Conservation (phyloP, 1,284 basidiomycete species). For the Mycena citricolor region DNA sequence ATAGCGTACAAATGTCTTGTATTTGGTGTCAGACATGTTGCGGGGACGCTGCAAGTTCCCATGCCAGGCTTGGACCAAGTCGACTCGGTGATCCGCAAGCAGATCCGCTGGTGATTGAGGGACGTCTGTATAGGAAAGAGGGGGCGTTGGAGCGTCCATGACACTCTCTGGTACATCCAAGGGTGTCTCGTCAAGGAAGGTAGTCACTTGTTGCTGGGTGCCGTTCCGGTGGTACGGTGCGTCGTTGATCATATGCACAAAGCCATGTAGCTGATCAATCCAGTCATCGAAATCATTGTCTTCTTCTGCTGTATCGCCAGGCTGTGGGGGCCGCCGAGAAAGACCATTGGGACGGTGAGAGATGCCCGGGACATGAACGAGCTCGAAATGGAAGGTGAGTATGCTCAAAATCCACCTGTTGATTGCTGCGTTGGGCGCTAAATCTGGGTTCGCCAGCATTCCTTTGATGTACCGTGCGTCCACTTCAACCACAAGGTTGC, state of each 20-base stretch:
- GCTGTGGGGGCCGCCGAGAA: slow-evolving; percentile 23
- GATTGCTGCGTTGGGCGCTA: slow-evolving; percentile 37
- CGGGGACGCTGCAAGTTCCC: slow-evolving; percentile 5
- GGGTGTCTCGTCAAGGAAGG: no score
- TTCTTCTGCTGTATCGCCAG: slow-evolving; percentile 23
- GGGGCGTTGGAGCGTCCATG: slow-evolving; percentile 12
- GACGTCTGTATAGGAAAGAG: slow-evolving; percentile 4
- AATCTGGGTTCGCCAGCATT: slow-evolving; percentile 38
- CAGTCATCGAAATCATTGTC: slow-evolving; percentile 5
- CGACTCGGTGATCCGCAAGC: slow-evolving; percentile 1
- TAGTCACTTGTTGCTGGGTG: neutral
- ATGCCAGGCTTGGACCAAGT: slow-evolving; percentile 1
- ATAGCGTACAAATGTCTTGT: slow-evolving; percentile 24
- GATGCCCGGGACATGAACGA: slow-evolving; percentile 35
- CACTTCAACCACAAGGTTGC: slow-evolving; percentile 32
- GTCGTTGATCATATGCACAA: slow-evolving; percentile 18
- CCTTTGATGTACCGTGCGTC: slow-evolving; percentile 39
- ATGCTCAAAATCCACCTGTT: slow-evolving; percentile 41
- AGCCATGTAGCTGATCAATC: slow-evolving; percentile 14
- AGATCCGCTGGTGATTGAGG: slow-evolving; percentile 1
- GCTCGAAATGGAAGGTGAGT: slow-evolving; percentile 36
- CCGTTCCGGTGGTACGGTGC: neutral
- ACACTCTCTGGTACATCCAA: slow-evolving; percentile 5
- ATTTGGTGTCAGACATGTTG: slow-evolving; percentile 21
- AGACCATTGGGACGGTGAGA: slow-evolving; percentile 31